Base-by-base conservation (phyloP, 495 filamentous ascomycete genomes). In the Lepraria neglecta region DNA sequence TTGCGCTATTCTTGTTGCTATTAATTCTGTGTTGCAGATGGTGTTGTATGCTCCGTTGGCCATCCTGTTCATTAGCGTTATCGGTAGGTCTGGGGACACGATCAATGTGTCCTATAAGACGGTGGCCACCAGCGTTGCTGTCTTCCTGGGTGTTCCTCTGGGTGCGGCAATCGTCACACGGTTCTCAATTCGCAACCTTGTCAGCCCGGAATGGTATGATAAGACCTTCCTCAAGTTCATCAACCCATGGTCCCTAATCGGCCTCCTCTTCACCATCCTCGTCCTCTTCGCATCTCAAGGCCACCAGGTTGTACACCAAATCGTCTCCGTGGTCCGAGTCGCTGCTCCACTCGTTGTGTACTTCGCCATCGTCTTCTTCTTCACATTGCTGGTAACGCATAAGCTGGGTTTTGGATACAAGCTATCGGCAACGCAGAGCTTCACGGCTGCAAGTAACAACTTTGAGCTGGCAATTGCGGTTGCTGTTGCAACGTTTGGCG, bases 401-500 rank as follows among this genome's bases (percentile, higher is more conserved):
- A 75, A 71, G 38, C 64, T 82, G n/a, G 88, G 89, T 0, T 92
- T 92, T 66, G 83, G 84, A 0, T 96, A 96, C 68, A 75, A 74
- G 50, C 67, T 91, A 3, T 80, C 82, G 2, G 79, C 81, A 12
- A 95, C 92, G 12, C 92, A 96, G 75, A 89, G 89, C 67, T 94
- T 96, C 65, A 96, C 92, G 0, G 92, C 92, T 6, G 92, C 92
- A 4, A 96, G 91, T 70, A 97, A 97, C 64, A 96, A 96, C 67
- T 96, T 97, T 67, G 92, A 96, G 76, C 73, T 96, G 19, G 92
- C 92, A 0, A 95, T 97, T 74, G 92, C 92, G 2, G 91, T 97
- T 3, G 91, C 89, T 3, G 84, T 96, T 5, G 89, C 91, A 4
- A 85, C 86, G 3, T 96, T 87, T 75, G 92, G 92, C 0, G 80